Evolutionary conservation across 1,284 basidiomycete genomes (phyloP), one percentile per base, ranked within the genome.

Genomic region (Pulveroboletus sp.): DNA sequence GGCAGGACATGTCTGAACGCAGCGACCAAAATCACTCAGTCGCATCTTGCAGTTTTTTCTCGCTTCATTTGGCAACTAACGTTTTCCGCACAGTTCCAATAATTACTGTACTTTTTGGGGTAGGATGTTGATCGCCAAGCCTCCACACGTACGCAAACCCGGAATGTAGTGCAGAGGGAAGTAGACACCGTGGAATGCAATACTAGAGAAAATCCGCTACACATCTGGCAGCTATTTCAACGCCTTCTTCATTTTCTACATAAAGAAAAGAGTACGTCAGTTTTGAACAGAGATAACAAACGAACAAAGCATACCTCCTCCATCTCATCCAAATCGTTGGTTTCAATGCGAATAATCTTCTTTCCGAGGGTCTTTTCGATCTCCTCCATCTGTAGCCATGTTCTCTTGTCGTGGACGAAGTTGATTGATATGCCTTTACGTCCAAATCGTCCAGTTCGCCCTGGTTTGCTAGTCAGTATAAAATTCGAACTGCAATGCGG

Each of bases 361-460:
- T 83, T 87, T 25, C 89, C 87, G 2, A 94, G 82, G 2, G 80
- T 81, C 62, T 85, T 79, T 76, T 94, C 89, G 59, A 97, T 95
- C 67, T 82, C 78, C 65, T 93, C 82, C 85, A 97, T 94, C 70
- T 95, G 90, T 63, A 81, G 62, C 85, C 88, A 92, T 9, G 93
- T 94, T 72, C 79, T 79, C 68, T 86, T 80, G 76, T 97, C 88
- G 72, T 96, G 92, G 22, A 96, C 93, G 68, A 98, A 98, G 72
- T 96, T 96, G 70, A 98, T 91, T n/a, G 94, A 93, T 57, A 96
- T 91, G 10, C 96, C 95, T 73, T 94, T 94, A 54, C 96, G 87
- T 52, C 95, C 95, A 72, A 98, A 98, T 46, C 95, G 89, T 59
- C 96, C 95, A 47, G 95, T 98, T 54, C 95, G 91, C 53, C 94